phyloP scores from a whole-genome alignment of 2,329 filamentous ascomycete genomes.

The Pseudogymnoascus sp. region DNA sequence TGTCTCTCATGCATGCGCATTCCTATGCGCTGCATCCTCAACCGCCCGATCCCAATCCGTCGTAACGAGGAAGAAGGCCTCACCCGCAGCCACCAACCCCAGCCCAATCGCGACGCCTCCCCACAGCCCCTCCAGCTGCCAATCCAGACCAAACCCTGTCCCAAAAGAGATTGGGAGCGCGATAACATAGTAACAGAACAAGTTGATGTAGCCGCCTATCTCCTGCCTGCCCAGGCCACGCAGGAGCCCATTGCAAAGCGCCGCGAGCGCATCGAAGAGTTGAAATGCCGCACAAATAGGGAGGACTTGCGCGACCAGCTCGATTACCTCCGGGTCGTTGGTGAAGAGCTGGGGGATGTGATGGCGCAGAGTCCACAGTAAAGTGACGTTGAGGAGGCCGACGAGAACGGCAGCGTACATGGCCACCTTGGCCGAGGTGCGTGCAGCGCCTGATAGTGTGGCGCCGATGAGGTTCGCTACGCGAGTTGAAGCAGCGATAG shows the following conservation, averaged over 20 bases:
- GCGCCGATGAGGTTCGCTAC: constrained; percentile 90
- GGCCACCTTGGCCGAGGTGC: constrained; percentile 68
- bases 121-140: constrained; percentile 78
- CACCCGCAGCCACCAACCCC: constrained; percentile 43
- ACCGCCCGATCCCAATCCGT: constrained; percentile 52
- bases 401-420: constrained; percentile 58
- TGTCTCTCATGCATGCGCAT: constrained; percentile 32
- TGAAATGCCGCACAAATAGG: constrained; percentile 84
- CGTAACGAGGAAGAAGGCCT: constrained; percentile 46
- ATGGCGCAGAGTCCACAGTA: constrained; percentile 60
- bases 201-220: constrained; percentile 80
- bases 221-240: constrained; percentile 82
- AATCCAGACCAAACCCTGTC: constrained; percentile 65
- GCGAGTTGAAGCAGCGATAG: constrained; percentile 78
- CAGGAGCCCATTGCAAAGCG: constrained; percentile 74
- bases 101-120: constrained; percentile 58
- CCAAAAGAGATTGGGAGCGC: constrained; percentile 77
- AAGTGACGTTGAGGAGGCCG: constrained; percentile 67
- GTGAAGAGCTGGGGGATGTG: constrained; percentile 73
- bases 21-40: constrained; percentile 51
- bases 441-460: constrained; percentile 69
- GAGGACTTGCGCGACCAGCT: constrained; percentile 58
- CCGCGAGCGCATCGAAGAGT: constrained; percentile 72
- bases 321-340: constrained; percentile 60
- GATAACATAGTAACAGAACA: constrained; percentile 78